Evolutionary conservation across 257 asterid genomes (phyloP).

Genomic region (Solanum megistacrolobum): DNA sequence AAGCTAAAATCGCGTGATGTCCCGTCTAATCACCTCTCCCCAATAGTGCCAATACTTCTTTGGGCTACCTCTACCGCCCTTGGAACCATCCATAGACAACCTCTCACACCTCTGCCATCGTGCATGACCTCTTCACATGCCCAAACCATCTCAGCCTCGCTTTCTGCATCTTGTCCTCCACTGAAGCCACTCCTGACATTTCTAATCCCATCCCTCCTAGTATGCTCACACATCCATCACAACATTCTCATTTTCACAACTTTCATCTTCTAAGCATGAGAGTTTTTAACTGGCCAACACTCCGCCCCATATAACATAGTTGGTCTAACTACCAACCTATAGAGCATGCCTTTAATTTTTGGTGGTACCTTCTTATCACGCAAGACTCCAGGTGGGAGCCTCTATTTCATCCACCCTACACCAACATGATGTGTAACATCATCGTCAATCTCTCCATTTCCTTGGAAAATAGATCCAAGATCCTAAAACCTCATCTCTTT

Average conservation of each 20-base stretch:
- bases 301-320: background rate
- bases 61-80: background rate
- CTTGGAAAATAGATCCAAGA: background rate
- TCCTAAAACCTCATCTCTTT: background rate
- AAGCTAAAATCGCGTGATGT: background rate
- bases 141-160: background rate
- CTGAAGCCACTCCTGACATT: background rate
- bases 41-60: too few species aligned
- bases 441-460: background rate
- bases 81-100: background rate
- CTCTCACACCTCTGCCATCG: background rate
- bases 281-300: background rate
- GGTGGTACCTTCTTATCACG: background rate
- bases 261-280: background rate
- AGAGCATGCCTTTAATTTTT: background rate
- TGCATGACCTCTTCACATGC: background rate
- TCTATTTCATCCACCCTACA: background rate
- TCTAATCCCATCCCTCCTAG: background rate
- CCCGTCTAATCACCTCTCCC: background rate
- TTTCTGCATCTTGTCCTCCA: background rate
- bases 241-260: background rate
- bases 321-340: background rate
- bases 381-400: background rate
- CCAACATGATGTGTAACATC: background rate
- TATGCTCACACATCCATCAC: background rate